phyloP scores from a whole-genome alignment of 257 asterid species.

The Lantana camara region DNA sequence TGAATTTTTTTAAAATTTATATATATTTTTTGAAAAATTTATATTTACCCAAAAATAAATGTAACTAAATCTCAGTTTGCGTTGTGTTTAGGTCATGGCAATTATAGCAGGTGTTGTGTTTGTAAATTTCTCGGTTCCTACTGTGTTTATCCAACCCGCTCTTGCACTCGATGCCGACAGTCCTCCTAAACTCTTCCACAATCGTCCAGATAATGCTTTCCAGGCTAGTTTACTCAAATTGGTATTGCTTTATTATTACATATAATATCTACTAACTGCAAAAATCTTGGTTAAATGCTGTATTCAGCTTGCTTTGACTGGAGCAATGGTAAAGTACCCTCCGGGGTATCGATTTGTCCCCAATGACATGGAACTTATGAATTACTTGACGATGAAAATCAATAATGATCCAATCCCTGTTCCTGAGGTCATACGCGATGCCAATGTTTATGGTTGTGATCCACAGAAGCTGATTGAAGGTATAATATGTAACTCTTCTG shows the following conservation, averaged over 20 bases:
- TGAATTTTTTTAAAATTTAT: too few relatives aligned
- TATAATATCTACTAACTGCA: constrained; percentile 4
- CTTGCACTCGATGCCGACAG: constrained; percentile 71
- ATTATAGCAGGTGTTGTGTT: constrained; percentile 96
- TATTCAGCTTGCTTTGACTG: constrained; percentile 72
- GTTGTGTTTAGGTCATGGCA: constrained; percentile 84
- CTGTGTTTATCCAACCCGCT: constrained; percentile 83
- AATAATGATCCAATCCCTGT: too few relatives aligned
- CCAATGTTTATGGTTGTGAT: too few relatives aligned
- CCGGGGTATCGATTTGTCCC: too few relatives aligned
- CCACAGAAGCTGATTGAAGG: too few relatives aligned
- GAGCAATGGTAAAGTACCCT: constrained; percentile 37
- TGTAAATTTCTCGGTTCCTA: constrained; percentile 95
- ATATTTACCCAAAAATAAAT: not conserved
- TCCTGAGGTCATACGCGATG: too few relatives aligned
- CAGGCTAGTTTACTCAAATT: constrained; percentile 50
- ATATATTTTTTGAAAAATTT: too few relatives aligned
- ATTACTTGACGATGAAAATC: too few relatives aligned
- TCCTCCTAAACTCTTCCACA: constrained; percentile 71
- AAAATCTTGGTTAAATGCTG: constrained; percentile 21
- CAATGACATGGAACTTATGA: too few relatives aligned
- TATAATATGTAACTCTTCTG: too few relatives aligned
- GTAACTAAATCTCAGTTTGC: too few relatives aligned
- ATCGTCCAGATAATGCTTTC: constrained; percentile 92
- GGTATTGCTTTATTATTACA: not conserved